A percentile compares a stretch with the other conserved stretches of the same genome.
phyloP scores from a whole-genome alignment of 176 grass and related monocot species.

The Raddia distichophylla region DNA sequence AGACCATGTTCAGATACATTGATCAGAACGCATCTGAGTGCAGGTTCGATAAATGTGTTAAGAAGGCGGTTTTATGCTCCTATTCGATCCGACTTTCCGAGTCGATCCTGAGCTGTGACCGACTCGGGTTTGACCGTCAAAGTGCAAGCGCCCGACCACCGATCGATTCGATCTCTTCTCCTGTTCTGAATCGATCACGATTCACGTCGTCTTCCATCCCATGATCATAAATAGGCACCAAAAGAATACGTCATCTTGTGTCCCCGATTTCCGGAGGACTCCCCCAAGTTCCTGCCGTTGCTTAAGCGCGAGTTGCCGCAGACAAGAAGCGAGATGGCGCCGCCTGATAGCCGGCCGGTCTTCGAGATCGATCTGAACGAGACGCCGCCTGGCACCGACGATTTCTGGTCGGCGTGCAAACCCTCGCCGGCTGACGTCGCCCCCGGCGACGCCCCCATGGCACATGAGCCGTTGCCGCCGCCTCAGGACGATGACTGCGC shows the following conservation, averaged over 20 bases:
- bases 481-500: background rate
- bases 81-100: background rate
- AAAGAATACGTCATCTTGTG: background rate
- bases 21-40: too few relatives aligned
- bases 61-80: background rate
- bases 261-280: background rate
- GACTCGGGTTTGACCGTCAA: background rate
- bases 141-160: background rate
- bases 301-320: too few relatives aligned
- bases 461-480: too few relatives aligned
- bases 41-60: background rate
- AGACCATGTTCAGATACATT: background rate
- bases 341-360: background rate
- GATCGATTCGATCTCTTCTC: background rate
- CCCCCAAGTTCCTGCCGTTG: background rate
- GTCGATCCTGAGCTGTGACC: background rate
- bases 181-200: background rate
- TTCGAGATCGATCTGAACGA: slow-evolving; percentile 49
- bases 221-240: background rate
- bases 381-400: background rate
- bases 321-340: slow-evolving; percentile 3
- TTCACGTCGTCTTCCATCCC: background rate
- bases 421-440: background rate
- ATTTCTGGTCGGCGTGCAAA: background rate
- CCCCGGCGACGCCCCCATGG: background rate